Base-by-base conservation (phyloP, 31 red algal genomes). In the Bonnemaisonia californica region DNA sequence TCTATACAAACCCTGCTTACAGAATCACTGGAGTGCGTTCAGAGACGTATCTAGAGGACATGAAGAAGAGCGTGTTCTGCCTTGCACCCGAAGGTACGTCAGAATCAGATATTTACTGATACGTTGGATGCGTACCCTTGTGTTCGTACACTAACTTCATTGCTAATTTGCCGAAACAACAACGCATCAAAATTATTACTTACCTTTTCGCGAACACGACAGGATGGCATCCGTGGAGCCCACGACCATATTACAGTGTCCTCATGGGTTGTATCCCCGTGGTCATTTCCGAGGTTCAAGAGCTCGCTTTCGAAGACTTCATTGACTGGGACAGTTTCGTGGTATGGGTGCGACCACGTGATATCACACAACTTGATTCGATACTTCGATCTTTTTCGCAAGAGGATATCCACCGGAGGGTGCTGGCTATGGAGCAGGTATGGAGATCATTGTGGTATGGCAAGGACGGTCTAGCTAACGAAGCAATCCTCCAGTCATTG, bases 181-280 rank as follows among this genome's bases (percentile, higher is more conserved):
- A n/a, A n/a, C n/a, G n/a, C n/a, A n/a, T n/a, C n/a, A n/a, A n/a
- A 7, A 54, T 47, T 39, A 70, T 8, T 27, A 38, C 21, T 45
- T 27, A 42, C 22, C 5, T 22, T 37, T 81, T 38, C 3, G 35
- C 67, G 5, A 62, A 29, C n/a, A 62, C 57, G 2, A 40, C 47
- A 87, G 88, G 91, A 22, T 93, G 91, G 91, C 91, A 93, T 62
- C 83, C 91, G 21, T 93, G 91, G 91, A 93, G 83, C 31, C 91
- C 91, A 29, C 65, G 91, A 27, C 91, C 91, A 23, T 87, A 88
- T 76, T 93, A 93, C 42, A 76, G 79, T 5, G 32, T 93, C 33
- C 66, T 87, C 21, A 35, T 88, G 30, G 91, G 91, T 13, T 93
- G 91, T 64, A 76, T 93, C 2, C 91, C 91, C 12, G 91, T 93